These are phyloP conservation scores for Nematodospora anomalae DNA, from an alignment of 1,139 yeast genomes.

Conservation along the genomic window DNA sequence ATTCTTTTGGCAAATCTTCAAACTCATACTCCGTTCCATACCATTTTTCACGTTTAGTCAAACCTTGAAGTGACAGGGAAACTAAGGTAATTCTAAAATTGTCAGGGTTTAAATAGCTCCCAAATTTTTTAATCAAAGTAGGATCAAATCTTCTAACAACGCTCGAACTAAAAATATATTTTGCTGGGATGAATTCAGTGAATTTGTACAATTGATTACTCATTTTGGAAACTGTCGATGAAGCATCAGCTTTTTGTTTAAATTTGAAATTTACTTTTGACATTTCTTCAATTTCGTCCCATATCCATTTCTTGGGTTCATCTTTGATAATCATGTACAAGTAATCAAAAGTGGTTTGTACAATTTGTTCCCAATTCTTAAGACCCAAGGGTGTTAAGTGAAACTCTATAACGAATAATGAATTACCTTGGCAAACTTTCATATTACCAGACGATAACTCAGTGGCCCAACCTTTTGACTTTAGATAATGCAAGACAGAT, in stretches of 20 bases:
- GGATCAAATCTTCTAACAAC: constrained; percentile 63
- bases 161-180: constrained; percentile 56
- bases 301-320: constrained; percentile 62
- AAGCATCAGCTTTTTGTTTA: constrained; percentile 63
- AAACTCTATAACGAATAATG: constrained; percentile 63
- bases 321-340: constrained; percentile 50
- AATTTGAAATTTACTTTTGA: constrained; percentile 58
- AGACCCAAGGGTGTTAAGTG: constrained; percentile 79
- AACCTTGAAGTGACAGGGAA: constrained; percentile 46
- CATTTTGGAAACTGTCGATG: constrained; percentile 57
- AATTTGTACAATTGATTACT: constrained; percentile 46
- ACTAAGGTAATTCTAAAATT: constrained; percentile 64
- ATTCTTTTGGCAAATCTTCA: constrained; percentile 40
- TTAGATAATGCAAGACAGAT: constrained; percentile 68
- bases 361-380: constrained; percentile 58
- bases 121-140: constrained; percentile 50
- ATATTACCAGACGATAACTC: constrained; percentile 74
- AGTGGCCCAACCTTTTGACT: constrained; percentile 73
- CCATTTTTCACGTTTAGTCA: constrained; percentile 67
- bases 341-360: constrained; percentile 67
- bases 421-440: constrained; percentile 67
- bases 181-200: constrained; percentile 57
- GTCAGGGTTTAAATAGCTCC: constrained; percentile 49
- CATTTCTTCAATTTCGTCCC: constrained; percentile 49
- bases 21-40: constrained; percentile 81